phyloP scores from a whole-genome alignment of 345 rosid genomes.

The Moricandia arvensis region DNA sequence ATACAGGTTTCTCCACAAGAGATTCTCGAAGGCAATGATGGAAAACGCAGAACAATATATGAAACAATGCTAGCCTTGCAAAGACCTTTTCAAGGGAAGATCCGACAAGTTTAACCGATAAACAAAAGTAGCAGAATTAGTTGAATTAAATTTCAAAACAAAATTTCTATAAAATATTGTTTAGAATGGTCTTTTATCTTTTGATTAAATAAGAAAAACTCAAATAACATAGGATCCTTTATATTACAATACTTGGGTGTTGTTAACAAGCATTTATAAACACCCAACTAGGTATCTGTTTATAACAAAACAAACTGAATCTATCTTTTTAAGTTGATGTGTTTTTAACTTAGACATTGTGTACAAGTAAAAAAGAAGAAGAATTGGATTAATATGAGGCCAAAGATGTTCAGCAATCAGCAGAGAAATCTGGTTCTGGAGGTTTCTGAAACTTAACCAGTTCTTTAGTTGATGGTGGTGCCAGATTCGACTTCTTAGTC shows the following conservation, averaged over 20 bases:
- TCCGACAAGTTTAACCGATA: no score
- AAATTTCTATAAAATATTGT: no score
- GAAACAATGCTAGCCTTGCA: no score
- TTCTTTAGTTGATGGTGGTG: slow-evolving; percentile 58
- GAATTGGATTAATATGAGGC: neutral
- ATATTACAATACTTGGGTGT: slow-evolving; percentile 22
- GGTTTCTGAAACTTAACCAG: slow-evolving; percentile 87
- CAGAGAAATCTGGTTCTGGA: slow-evolving; percentile 93
- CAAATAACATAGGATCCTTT: neutral
- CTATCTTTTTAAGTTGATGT: neutral
- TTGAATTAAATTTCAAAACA: no score
- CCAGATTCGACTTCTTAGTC: slow-evolving; percentile 37
- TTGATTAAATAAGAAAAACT: no score
- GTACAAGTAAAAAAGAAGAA: slow-evolving; percentile 22
- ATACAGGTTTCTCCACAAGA: no score
- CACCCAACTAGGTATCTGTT: neutral
- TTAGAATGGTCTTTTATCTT: no score
- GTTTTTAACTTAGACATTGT: slow-evolving; percentile 15
- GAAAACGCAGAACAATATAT: no score
- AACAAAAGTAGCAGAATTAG: no score
- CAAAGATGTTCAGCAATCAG: slow-evolving; percentile 76
- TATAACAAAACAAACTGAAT: neutral
- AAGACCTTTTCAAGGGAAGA: no score
- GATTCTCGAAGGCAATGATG: no score
- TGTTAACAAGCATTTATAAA: neutral